Evolutionary conservation across 495 filamentous ascomycete species (phyloP), one percentile per base, ranked within the genome.

Genomic region (Trypethelium eluteriae): DNA sequence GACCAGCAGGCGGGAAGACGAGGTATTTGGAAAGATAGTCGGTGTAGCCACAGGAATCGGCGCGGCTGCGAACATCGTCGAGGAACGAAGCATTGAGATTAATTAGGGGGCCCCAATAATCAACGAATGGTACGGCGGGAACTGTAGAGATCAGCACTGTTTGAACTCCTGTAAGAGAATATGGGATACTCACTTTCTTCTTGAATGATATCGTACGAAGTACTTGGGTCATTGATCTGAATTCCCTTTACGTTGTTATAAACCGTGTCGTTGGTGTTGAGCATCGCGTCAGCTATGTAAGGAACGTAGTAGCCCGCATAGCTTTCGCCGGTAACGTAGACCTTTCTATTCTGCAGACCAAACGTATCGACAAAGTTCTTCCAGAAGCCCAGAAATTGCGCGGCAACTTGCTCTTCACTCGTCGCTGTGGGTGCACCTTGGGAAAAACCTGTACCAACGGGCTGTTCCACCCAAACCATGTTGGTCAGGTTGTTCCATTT

Each of bases 231-330:
- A 74, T 90, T 86, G 67, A 92, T 84, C 72, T 86, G 78, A 63
- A 90, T 82, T 2, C 84, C 85, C n/a, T 82, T 77, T 11, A 92
- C 73, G 70, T 91, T 80, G 73, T 85, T 90, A 71, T 90, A 87
- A 2, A 71, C 79, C 1, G 76, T 86, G 71, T 94, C 82, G 18
- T 91, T 85, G 50, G 79, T 79, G 65, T 89, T 82, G 70, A 93
- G 77, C 80, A 94, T 89, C 9, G 85, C 87, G 69, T 84, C 81
- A 1, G 89, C 86, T 62, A 95, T 87, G 71, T 93, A 95, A 0
- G 91, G 89, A 46, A 91, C 86, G 69, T 93, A 95, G 65, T 80
- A 80, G 4, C 91, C 91, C 32, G 88, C 89, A 73, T 86, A 88
- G 64, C 79, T 82, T 71, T 88, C 85, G 9, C 86, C 86, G 2